Conservation (phyloP, 768 basidiomycete genomes). For the Suillus decipiens region DNA sequence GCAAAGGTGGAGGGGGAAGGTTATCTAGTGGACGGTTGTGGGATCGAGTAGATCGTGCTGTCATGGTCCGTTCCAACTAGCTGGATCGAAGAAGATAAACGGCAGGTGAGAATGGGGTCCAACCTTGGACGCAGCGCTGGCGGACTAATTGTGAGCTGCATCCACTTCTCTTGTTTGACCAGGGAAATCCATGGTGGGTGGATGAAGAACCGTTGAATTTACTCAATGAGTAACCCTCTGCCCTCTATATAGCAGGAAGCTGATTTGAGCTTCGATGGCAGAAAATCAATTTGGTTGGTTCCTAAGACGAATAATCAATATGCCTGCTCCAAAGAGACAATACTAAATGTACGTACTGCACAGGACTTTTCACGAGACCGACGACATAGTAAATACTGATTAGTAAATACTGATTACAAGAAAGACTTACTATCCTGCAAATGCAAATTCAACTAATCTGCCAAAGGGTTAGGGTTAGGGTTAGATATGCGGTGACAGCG, state of each 20-base stretch:
- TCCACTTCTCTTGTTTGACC: background rate
- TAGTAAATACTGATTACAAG: too few relatives aligned
- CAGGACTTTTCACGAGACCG: background rate
- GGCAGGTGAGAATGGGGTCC: background rate
- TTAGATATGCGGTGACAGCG: too few relatives aligned
- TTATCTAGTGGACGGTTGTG: background rate
- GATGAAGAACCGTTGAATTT: background rate
- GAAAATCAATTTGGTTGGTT: too few relatives aligned
- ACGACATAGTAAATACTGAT: too few relatives aligned
- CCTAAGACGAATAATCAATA: too few relatives aligned
- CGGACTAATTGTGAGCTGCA: background rate
- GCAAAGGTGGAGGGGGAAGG: background rate
- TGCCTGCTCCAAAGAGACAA: background rate
- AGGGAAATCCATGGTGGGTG: background rate
- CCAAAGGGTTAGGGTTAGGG: too few relatives aligned
- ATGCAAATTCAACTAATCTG: too few relatives aligned
- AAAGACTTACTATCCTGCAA: too few relatives aligned
- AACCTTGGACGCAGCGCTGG: background rate
- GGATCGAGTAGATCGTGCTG: conserved; percentile 4
- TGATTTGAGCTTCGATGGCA: background rate
- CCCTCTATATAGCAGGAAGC: background rate
- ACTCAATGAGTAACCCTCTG: too few relatives aligned
- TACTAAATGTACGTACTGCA: background rate
- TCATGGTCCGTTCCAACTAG: conserved; percentile 2
- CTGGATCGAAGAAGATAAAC: conserved; percentile 5